Base-by-base conservation (phyloP, 169 alveolate genomes). In the Neospora caninum region DNA sequence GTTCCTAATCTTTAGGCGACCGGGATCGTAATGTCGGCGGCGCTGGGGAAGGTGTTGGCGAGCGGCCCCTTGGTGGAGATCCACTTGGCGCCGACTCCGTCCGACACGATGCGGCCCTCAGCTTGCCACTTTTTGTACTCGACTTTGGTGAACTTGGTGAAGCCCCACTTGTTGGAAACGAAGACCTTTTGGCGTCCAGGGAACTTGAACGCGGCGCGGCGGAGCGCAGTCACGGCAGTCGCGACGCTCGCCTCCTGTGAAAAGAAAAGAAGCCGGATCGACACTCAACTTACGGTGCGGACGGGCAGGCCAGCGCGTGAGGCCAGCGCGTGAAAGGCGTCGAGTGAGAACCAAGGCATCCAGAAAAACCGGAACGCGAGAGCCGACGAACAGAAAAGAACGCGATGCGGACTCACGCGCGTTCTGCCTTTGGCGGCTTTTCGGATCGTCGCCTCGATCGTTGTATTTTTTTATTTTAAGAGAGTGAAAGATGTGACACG, bases 171-270 rank as follows among this genome's bases (percentile, higher is more conserved):
- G 97, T 98, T 97, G 91, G 99, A 98, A 91, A 98, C 98, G 97
- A 98, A 98, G 92, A 99, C 98, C 97, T 98, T 99, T 96, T 99
- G 99, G 95, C 99, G 98, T 58, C 99, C 99, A 34, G 99, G 99
- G 98, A 99, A 99, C 98, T 99, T 99, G 98, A 97, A 98, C 97
- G 98, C 99, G 91, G 99, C 99, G 96, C 99, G 98, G 94, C 99
- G 98, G 70, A 99, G 97, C 45, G 99, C 99, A 94, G 98, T 99
- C 67, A 97, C 97, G 39, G 99, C 99, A 69, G 96, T 96, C 53
- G 96, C 96, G 93, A 97, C 96, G 95, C 97, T 96, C 92, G 96
- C 95, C 39, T 98, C 99, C 96, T 97, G 95, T 45, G 88, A 38
- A 69, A 88, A 92, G 42, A 93, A 80, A 13, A 49, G 25, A 93